A percentile compares a stretch with the other conserved stretches of the same genome.
Conservation (phyloP, 2,329 filamentous ascomycete species). For the Sclerotinia borealis region DNA sequence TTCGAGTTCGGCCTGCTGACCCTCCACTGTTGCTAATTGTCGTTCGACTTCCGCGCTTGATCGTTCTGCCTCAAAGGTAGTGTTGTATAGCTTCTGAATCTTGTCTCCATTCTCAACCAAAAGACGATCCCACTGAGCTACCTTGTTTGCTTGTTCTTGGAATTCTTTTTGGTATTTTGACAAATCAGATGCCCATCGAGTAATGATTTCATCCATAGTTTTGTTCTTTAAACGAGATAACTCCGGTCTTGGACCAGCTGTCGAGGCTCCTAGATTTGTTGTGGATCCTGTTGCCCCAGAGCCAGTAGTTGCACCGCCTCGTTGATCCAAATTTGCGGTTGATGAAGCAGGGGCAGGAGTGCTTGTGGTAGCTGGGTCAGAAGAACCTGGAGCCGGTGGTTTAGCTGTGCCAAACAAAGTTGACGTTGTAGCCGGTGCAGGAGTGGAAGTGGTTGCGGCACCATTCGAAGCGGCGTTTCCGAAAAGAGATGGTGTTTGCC, state of each 20-base stretch:
- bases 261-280: slow-evolving; percentile 59
- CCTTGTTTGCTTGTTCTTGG: slow-evolving; percentile 79
- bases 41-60: slow-evolving; percentile 91
- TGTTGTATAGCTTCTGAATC: slow-evolving; percentile 86
- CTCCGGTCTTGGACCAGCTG: slow-evolving; percentile 72
- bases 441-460: slow-evolving; percentile 15
- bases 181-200: slow-evolving; percentile 89
- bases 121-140: slow-evolving; percentile 82
- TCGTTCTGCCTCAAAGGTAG: slow-evolving; percentile 88
- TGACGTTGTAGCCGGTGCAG: slow-evolving; percentile 21
- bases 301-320: neutral
- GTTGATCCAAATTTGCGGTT: slow-evolving; percentile 15
- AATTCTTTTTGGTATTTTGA: slow-evolving; percentile 97
- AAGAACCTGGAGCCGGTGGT: slow-evolving; percentile 9
- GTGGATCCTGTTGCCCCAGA: slow-evolving; percentile 1
- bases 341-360: slow-evolving; percentile 22
- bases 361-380: slow-evolving; percentile 7
- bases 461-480: slow-evolving; percentile 21
- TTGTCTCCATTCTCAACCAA: slow-evolving; percentile 92
- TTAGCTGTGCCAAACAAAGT: slow-evolving; percentile 30
- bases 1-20: slow-evolving; percentile 85
- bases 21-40: slow-evolving; percentile 82
- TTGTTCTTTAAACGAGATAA: slow-evolving; percentile 94
- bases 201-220: slow-evolving; percentile 98
- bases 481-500: slow-evolving; percentile 28